Base-by-base conservation (phyloP, 352 stramenopile species). In the Phytopythium helicoides region DNA sequence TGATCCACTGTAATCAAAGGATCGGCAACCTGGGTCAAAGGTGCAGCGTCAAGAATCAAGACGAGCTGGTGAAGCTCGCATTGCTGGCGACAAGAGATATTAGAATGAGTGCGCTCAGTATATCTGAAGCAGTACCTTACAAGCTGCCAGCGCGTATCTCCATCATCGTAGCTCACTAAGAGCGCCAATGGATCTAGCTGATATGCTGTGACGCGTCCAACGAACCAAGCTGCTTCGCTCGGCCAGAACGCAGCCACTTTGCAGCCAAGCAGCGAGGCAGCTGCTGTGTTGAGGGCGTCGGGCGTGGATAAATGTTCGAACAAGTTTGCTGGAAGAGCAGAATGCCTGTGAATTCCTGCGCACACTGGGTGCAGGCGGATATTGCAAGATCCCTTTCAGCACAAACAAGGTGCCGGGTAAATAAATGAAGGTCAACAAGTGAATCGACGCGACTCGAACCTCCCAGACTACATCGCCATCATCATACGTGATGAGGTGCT, bases 401-500 rank as follows among this genome's bases (percentile, higher is more conserved):
- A 33, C 28, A 33, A 33, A n/a, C n/a, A n/a, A n/a, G n/a, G n/a
- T n/a, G n/a, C n/a, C n/a, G n/a, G n/a, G n/a, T n/a, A n/a, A n/a
- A n/a, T n/a, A n/a, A n/a, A n/a, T n/a, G n/a, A n/a, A n/a, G n/a
- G n/a, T n/a, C n/a, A n/a, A n/a, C n/a, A n/a, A n/a, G n/a, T 31
- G 4, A 31, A 4, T n/a, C 5, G 39, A 3, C 18, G 22, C 3
- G 8, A 16, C 0, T 14, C 19, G 22, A 8, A 47, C 41, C 41
- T 47, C 41, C 41, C 41, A 47, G 3, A 12, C 14, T 6, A 47
- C 41, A 6, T 47, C 41, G 11, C 41, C 41, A n/a, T 47, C 41
- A 16, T 47, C 41, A 26, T 36, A 47, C 28, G 28, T 9, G 9
- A 33, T 9, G 28, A 33, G 28, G 3, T 47, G 41, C 12, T 35